phyloP scores from a whole-genome alignment of 768 basidiomycete species.

The Kondoa subrosea region DNA sequence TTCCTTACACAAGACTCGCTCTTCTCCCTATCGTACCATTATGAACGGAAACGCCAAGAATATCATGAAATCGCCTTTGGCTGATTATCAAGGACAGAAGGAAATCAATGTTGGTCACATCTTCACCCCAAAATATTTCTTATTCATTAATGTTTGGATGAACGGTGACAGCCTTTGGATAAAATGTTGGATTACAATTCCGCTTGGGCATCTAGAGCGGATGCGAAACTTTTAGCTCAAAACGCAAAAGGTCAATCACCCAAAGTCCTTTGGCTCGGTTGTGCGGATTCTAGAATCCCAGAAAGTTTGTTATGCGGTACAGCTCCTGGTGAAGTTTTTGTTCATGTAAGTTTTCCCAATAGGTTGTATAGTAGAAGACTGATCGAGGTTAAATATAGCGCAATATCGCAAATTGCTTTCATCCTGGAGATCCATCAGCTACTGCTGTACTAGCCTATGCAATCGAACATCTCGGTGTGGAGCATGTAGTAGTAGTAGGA shows the following conservation, averaged over 20 bases:
- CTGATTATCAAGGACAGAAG: not conserved
- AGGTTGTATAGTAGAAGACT: not conserved
- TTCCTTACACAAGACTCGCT: too few species aligned
- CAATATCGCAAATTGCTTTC: conserved; percentile 22
- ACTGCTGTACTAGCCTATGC: conserved; percentile 26
- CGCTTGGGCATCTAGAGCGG: not conserved
- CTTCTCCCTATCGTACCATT: too few species aligned
- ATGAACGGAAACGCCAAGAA: not conserved
- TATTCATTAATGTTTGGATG: not conserved
- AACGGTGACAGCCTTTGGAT: not conserved
- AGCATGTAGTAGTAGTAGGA: conserved; percentile 26
- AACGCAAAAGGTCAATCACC: not conserved
- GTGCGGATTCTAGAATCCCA: conserved; percentile 1
- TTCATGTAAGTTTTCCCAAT: conserved; percentile 19
- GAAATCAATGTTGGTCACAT: not conserved
- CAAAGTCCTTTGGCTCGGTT: conserved; percentile 6
- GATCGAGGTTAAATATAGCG: not conserved
- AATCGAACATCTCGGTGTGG: conserved; percentile 25
- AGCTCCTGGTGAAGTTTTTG: conserved; percentile 28
- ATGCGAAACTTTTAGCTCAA: not conserved
- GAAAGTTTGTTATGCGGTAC: conserved; percentile 19
- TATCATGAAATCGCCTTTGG: not conserved
- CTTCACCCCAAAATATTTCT: not conserved
- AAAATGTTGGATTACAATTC: not conserved
- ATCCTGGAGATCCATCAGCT: conserved; percentile 23